phyloP scores from a whole-genome alignment of 192 early-diverging fungal species.

The Phycomyces blakesleeanus region DNA sequence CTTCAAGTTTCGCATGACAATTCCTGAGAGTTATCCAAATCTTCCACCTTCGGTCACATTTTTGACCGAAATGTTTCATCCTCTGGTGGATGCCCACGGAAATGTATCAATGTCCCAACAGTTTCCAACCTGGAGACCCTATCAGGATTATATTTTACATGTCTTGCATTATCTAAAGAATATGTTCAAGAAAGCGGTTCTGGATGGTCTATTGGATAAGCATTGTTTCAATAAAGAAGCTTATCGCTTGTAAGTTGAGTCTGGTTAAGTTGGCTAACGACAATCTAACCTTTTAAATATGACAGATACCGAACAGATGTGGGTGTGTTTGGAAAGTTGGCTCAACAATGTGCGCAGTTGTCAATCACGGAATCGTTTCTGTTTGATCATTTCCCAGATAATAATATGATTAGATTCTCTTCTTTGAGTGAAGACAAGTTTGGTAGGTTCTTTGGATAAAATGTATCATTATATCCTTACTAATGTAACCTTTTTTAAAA shows the following conservation, averaged over 20 bases:
- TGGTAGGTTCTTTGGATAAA: constrained; percentile 43
- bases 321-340: constrained; percentile 59
- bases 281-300: not conserved
- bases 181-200: constrained; percentile 74
- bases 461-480: too few relatives aligned
- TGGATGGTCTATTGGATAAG: constrained; percentile 57
- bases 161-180: constrained; percentile 86
- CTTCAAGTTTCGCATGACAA: constrained; percentile 81
- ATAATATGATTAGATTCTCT: constrained; percentile 57
- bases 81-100: constrained; percentile 70
- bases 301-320: constrained; percentile 57
- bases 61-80: constrained; percentile 77
- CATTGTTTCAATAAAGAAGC: constrained; percentile 64
- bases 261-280: not conserved
- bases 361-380: constrained; percentile 63
- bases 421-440: constrained; percentile 52
- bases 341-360: constrained; percentile 70
- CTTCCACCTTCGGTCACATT: constrained; percentile 68
- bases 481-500: too few relatives aligned
- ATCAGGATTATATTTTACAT: constrained; percentile 81
- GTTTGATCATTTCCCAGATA: constrained; percentile 52
- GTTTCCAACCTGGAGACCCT: constrained; percentile 78
- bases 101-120: constrained; percentile 68
- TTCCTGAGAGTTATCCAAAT: constrained; percentile 78
- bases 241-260: constrained; percentile 47